A percentile compares a stretch with the other conserved stretches of the same genome.
phyloP scores from a whole-genome alignment of 352 stramenopile species.

The Phytophthora palmivora region DNA sequence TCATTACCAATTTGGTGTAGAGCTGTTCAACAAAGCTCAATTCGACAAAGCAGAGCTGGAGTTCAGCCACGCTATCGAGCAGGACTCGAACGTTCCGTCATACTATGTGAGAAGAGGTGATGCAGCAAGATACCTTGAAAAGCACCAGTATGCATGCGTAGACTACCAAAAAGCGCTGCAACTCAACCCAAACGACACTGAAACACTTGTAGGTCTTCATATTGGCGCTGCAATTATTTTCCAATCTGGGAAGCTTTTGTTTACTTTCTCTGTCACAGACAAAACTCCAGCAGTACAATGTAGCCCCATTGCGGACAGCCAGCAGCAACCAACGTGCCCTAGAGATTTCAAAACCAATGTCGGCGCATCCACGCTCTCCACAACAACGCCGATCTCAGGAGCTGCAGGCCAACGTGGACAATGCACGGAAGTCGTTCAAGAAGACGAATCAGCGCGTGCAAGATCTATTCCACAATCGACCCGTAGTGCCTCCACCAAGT shows the following conservation, averaged over 20 bases:
- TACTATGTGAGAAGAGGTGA: constrained; percentile 82
- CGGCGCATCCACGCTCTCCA: constrained; percentile 11
- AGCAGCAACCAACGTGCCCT: constrained; percentile 27
- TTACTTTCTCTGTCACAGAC: constrained; percentile 30
- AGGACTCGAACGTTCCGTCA: constrained; percentile 56
- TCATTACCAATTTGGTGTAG: constrained; percentile 84
- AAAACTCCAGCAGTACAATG: constrained; percentile 71
- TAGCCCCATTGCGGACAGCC: constrained; percentile 9
- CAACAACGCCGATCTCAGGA: constrained; percentile 34
- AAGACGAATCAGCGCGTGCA: constrained; percentile 67
- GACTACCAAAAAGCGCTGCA: constrained; percentile 60
- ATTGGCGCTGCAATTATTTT: neutral
- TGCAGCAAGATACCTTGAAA: constrained; percentile 76
- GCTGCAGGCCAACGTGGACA: constrained; percentile 31
- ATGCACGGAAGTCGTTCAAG: constrained; percentile 53
- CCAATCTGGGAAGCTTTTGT: neutral
- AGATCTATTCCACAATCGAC: constrained; percentile 60
- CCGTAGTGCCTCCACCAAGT: constrained; percentile 42
- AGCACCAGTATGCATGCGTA: constrained; percentile 56
- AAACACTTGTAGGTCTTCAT: constrained; percentile 51
- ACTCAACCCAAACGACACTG: constrained; percentile 64
- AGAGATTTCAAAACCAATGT: constrained; percentile 1
- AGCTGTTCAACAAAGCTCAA: constrained; percentile 75
- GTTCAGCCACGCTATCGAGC: constrained; percentile 49
- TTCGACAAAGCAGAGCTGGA: constrained; percentile 85